Percentiles rank a stretch among this genome's conserved stretches.
Evolutionary conservation across 768 basidiomycete genomes (phyloP).

Genomic region (Albatrellus ellisii): DNA sequence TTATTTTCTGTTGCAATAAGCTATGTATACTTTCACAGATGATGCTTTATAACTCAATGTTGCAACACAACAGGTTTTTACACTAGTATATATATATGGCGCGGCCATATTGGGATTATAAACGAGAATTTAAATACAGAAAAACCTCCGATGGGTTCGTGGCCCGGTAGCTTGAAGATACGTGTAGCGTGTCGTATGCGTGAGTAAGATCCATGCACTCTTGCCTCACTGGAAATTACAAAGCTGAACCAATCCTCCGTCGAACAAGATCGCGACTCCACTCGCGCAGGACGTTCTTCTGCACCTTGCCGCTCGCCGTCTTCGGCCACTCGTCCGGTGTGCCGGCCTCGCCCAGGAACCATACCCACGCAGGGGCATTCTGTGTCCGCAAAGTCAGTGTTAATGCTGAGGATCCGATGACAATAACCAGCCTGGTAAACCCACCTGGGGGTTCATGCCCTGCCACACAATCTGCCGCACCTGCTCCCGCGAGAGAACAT

Average conservation of each 20-base stretch:
- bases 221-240: neutral
- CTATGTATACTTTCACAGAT: no score
- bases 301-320: conserved; percentile 80
- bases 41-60: no score
- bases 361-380: conserved; percentile 76
- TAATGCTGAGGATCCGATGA: neutral
- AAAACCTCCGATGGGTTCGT: no score
- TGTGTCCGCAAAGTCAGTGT: conserved; percentile 17
- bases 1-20: no score
- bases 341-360: conserved; percentile 66
- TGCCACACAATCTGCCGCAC: conserved; percentile 39
- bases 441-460: conserved; percentile 71
- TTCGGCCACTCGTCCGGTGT: conserved; percentile 51
- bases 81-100: no score
- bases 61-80: no score
- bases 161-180: no score
- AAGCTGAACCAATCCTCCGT: conserved; percentile 27
- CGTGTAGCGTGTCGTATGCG: no score
- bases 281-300: conserved; percentile 63
- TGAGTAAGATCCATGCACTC: no score
- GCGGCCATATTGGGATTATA: no score
- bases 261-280: conserved; percentile 50
- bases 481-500: conserved; percentile 31
- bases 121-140: no score
- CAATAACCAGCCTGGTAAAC: conserved; percentile 5